These are phyloP conservation scores for Mucuna pruriens DNA, from an alignment of 306 rosid species.

Conservation along the genomic window DNA sequence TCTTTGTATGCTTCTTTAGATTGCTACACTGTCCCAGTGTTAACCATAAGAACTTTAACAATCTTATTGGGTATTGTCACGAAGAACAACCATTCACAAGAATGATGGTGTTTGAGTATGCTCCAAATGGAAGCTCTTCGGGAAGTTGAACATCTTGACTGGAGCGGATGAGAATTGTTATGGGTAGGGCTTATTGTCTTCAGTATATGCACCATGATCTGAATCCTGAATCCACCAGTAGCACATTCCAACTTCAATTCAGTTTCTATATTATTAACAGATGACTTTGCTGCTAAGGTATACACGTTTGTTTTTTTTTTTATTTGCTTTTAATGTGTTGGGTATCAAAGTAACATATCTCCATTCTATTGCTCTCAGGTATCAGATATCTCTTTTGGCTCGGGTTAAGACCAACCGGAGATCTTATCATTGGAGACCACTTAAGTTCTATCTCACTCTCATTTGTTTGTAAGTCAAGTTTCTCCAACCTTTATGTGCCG, in stretches of 20 bases:
- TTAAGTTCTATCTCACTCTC: conserved; percentile 40
- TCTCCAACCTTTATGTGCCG: conserved; percentile 39
- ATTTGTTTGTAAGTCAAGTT: conserved; percentile 45
- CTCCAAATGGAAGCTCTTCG: conserved; percentile 88
- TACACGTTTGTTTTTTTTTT: neutral
- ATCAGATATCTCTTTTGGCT: conserved; percentile 71
- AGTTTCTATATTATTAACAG: conserved; percentile 68
- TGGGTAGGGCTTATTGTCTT: conserved; percentile 91
- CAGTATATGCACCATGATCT: conserved; percentile 97
- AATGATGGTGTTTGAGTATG: conserved; percentile 99
- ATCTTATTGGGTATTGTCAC: conserved; percentile 94
- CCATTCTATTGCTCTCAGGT: conserved; percentile 52
- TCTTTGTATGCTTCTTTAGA: conserved; percentile 57
- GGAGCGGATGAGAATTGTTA: conserved; percentile 80
- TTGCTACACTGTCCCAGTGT: conserved; percentile 76
- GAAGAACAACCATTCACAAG: conserved; percentile 89
- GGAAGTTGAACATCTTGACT: conserved; percentile 87
- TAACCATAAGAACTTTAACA: conserved; percentile 93
- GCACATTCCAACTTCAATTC: conserved; percentile 69
- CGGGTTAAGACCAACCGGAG: conserved; percentile 98
- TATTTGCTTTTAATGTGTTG: neutral
- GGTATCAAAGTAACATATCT: conserved; percentile 23
- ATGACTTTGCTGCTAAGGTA: conserved; percentile 98
- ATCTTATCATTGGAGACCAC: conserved; percentile 84
- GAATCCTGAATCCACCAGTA: conserved; percentile 86